Evolutionary conservation across 2,329 filamentous ascomycete species (phyloP).

Genomic region (Alternaria panax): DNA sequence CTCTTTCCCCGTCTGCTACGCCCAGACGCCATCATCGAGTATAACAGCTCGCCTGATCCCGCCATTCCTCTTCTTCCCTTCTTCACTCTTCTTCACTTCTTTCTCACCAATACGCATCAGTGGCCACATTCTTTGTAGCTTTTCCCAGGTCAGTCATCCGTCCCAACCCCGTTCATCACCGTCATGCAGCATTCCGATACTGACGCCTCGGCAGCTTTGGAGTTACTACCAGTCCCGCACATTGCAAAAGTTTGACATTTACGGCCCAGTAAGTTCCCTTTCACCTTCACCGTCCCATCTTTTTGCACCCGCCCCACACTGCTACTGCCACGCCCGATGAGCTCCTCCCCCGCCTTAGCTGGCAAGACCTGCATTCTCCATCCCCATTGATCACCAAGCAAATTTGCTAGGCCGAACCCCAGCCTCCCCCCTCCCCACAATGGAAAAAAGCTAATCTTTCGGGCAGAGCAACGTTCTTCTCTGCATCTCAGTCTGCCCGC

Average conservation of each 20-base stretch:
- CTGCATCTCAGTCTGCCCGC: slow-evolving; percentile 40
- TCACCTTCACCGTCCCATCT: slow-evolving; percentile 19
- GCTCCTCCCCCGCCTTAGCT: slow-evolving; percentile 4
- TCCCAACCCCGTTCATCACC: slow-evolving; percentile 7
- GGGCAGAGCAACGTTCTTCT: slow-evolving; percentile 41
- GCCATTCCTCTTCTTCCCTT: slow-evolving; percentile 19
- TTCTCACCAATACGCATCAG: slow-evolving; percentile 53
- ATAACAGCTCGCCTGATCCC: slow-evolving; percentile 26
- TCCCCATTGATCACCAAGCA: slow-evolving; percentile 27
- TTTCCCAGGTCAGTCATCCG: slow-evolving; percentile 47
- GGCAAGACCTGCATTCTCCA: slow-evolving; percentile 22
- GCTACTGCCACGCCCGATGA: slow-evolving; percentile 1
- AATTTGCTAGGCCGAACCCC: neutral
- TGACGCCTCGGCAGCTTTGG: slow-evolving; percentile 47
- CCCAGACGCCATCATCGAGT: slow-evolving; percentile 30
- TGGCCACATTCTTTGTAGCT: slow-evolving; percentile 56
- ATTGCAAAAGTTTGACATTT: slow-evolving; percentile 53
- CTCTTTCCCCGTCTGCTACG: slow-evolving; percentile 39
- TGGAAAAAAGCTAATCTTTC: slow-evolving; percentile 20
- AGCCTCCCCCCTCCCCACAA: neutral
- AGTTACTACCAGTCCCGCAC: slow-evolving; percentile 50
- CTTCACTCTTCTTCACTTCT: slow-evolving; percentile 48
- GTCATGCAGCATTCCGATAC: slow-evolving; percentile 8
- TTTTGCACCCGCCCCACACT: slow-evolving; percentile 17
- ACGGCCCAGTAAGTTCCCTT: slow-evolving; percentile 46